Conservation (phyloP, 108 stramenopile species). For the Chaetoceros tenuissimus region DNA sequence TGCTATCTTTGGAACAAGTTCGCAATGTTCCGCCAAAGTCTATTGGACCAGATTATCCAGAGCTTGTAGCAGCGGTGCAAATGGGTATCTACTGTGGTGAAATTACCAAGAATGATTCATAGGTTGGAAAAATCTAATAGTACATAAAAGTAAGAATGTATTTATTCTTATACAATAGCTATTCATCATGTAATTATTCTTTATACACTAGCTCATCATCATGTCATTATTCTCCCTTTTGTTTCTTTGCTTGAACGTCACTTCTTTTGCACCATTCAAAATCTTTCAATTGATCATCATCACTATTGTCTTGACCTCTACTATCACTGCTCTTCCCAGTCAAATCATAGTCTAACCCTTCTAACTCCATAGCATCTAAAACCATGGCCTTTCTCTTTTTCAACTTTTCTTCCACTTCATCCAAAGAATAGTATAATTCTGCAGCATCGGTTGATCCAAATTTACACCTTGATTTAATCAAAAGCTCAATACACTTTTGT, state of each 20-base stretch:
- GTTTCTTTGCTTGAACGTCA: not conserved
- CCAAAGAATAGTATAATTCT: constrained; percentile 30
- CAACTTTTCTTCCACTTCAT: constrained; percentile 28
- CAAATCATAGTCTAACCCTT: constrained; percentile 57
- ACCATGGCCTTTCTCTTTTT: constrained; percentile 50
- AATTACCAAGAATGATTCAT: no score
- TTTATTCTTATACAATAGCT: no score
- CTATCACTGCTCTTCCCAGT: not conserved
- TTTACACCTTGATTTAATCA: constrained; percentile 64
- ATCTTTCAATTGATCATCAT: not conserved
- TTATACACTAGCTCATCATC: not conserved
- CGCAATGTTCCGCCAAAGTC: not conserved
- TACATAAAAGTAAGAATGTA: no score
- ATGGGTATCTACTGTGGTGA: constrained; percentile 4
- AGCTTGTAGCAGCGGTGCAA: not conserved
- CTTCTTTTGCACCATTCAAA: not conserved
- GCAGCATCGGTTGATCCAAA: constrained; percentile 75
- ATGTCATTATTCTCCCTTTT: not conserved
- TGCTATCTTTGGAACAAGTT: not conserved
- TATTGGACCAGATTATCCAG: not conserved
- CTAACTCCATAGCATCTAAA: constrained; percentile 71
- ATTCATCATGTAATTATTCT: no score
- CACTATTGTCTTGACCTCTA: not conserved
- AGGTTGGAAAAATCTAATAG: no score
- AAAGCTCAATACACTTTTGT: constrained; percentile 34